Base-by-base conservation (phyloP, 1,284 basidiomycete species). In the Mycosarcoma mackinlayi region DNA sequence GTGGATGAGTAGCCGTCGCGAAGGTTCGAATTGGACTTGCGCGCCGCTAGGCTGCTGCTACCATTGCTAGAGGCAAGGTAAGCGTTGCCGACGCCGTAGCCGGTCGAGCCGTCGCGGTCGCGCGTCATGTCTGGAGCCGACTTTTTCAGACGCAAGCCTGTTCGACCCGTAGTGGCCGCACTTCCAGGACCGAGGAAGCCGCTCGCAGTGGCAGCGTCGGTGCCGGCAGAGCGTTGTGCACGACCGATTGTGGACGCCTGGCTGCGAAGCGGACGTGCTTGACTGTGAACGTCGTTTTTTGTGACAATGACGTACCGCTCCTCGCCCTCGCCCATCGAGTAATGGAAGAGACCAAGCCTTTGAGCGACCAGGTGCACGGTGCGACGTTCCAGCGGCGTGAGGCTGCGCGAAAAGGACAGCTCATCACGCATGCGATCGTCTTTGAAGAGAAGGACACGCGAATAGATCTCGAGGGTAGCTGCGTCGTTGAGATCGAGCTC, bases 391-490 rank as follows among this genome's bases (percentile, higher is more conserved):
- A 91, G 90, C 16, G 93, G 88, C 19, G 88, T 87, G 18, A 98
- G 87, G 18, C 90, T 90, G 64, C 92, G 86, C 30, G 94, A 94
- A 83, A 98, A 98, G 5, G 93, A 92, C 37, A 98, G 88, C 84
- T 98, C 95, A 77, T 98, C 95, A 30, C 96, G 89, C 92, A 98
- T 94, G 69, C 88, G 90, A 83, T 98, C 95, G 78, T 97, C 94
- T 85, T 96, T 97, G 89, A 99, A 99, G 38, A 98, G 87, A 42
- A 98, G 85, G 55, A 98, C 93, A 71, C 94, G 88, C 56, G 95
- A 98, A 83, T 98, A 98, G 76, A 99, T 96, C 83, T 98, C 94
- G 70, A 98, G 86, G 9, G 94, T 95, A 31, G 90, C 89, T 1
- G 94, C 90, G 83, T 99, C 95, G 80, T 98, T 98, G 77, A 98